Evolutionary conservation across 2,329 filamentous ascomycete species (phyloP).

Genomic region (Fusarium irregulare): DNA sequence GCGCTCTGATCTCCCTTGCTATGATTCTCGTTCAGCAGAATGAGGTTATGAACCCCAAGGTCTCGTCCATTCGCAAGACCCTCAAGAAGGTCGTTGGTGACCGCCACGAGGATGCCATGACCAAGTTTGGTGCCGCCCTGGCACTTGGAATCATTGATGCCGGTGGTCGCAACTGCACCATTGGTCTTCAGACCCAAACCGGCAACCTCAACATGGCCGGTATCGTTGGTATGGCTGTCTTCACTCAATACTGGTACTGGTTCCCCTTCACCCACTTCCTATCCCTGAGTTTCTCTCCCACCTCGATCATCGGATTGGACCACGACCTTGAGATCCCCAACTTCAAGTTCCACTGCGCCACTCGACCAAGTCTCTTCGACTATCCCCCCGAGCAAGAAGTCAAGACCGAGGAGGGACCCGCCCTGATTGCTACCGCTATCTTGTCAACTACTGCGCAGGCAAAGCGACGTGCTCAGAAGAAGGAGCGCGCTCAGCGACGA

Average conservation of each 20-base stretch:
- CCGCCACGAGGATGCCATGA: slow-evolving; percentile 98
- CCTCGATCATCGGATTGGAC: slow-evolving; percentile 93
- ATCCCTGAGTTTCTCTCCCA: slow-evolving; percentile 95
- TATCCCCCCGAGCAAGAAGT: slow-evolving; percentile 97
- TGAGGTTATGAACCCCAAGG: slow-evolving; percentile 98
- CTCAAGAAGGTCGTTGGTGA: slow-evolving; percentile 94
- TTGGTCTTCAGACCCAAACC: slow-evolving; percentile 95
- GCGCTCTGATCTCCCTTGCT: slow-evolving; percentile 89
- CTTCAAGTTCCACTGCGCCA: slow-evolving; percentile 96
- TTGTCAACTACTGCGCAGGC: slow-evolving; percentile 97
- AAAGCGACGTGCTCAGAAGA: slow-evolving; percentile 92
- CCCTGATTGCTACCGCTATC: slow-evolving; percentile 94
- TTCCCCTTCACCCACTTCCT: slow-evolving; percentile 99
- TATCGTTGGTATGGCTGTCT: slow-evolving; percentile 97
- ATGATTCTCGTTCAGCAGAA: slow-evolving; percentile 99
- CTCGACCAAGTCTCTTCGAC: slow-evolving; percentile 94
- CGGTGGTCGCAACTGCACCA: slow-evolving; percentile 97
- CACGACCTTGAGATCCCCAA: slow-evolving; percentile 92
- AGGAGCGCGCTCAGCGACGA: slow-evolving; percentile 87
- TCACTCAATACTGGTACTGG: slow-evolving; percentile 99
- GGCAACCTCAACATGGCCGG: slow-evolving; percentile 99
- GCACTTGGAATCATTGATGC: slow-evolving; percentile 98
- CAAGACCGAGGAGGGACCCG: slow-evolving; percentile 92
- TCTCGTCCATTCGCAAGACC: slow-evolving; percentile 88
- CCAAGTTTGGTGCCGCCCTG: slow-evolving; percentile 95